Evolutionary conservation across 2,329 filamentous ascomycete genomes (phyloP), one percentile per base, ranked within the genome.

Genomic region (Verticillium nonalfalfae): DNA sequence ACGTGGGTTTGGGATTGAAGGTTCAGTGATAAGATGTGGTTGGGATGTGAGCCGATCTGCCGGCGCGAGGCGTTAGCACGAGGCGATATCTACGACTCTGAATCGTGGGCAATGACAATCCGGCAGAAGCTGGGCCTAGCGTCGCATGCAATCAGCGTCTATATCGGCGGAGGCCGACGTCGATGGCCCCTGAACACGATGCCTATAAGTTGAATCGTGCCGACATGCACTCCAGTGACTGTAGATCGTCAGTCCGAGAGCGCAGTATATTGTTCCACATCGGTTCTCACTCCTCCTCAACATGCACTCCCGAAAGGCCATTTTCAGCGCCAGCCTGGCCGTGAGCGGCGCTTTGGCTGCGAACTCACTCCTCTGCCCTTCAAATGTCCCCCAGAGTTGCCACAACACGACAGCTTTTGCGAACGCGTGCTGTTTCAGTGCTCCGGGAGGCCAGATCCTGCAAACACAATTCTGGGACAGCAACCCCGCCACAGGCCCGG

Each of bases 401-500:
- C 83, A 86, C 61, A 87, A 87, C 69, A 83, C 81, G 6, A 85
- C 85, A 3, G 74, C 75, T 7, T 81, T 84, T n/a, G 72, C 79
- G 58, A 80, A 92, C 68, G 82, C 86, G 7, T 93, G 90, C 77
- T 93, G 90, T 75, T 90, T 91, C 77, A 90, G 90, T 69, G 80
- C 84, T 26, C 89, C 89, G 0, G 86, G 88, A 4, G 90, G 90
- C 7, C 84, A 90, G 64, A 75, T 93, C 55, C 79, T 92, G 4
- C 84, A 86, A 72, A 92, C 90, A 2, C 90, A 93, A 68, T 92
- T 93, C 75, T 93, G 90, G 90, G 89, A 93, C 69, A 83, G 85
- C 0, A 71, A 82, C 62, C 88, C 88, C 1, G 76, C 81, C 1
- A 82, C 85, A 4, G 89, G 90, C 0, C 89, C 90, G 2, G 74